Conservation (phyloP, 2,329 filamentous ascomycete species). For the Botryotinia calthae region DNA sequence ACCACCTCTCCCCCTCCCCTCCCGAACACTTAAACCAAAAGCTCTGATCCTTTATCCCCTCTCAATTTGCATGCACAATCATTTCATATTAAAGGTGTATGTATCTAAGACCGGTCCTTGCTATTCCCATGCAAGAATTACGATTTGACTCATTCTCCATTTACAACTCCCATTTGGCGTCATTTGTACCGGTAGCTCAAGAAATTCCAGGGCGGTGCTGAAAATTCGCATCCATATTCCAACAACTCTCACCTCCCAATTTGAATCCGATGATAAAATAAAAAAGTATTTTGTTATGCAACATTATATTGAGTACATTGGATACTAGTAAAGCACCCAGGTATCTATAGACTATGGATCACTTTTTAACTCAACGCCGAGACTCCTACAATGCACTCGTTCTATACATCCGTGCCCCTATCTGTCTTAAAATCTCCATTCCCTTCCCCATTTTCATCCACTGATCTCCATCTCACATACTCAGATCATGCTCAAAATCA, state of each 20-base stretch:
- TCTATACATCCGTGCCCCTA: background rate
- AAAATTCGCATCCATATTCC: background rate
- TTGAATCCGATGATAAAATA: background rate
- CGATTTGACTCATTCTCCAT: fast-evolving
- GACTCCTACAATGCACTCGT: slow-evolving; percentile 14
- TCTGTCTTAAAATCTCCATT: background rate
- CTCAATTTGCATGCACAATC: background rate
- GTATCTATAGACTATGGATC: slow-evolving; percentile 11
- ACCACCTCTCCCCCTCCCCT: no score
- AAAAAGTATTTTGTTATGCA: background rate
- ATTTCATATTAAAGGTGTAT: background rate
- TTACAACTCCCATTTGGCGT: background rate
- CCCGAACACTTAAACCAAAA: background rate
- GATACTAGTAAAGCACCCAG: background rate
- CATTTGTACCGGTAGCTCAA: background rate
- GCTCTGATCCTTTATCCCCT: background rate
- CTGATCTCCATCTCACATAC: background rate
- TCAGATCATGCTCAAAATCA: slow-evolving; percentile 57
- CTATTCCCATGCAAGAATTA: background rate
- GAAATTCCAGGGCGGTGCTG: background rate
- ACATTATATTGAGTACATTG: slow-evolving; percentile 16
- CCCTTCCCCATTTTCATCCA: background rate
- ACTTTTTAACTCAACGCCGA: slow-evolving; percentile 7
- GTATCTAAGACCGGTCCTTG: background rate
- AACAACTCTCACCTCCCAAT: no score